Base-by-base conservation (phyloP, 2,329 filamentous ascomycete species). In the Lasiodiplodia theobromae region DNA sequence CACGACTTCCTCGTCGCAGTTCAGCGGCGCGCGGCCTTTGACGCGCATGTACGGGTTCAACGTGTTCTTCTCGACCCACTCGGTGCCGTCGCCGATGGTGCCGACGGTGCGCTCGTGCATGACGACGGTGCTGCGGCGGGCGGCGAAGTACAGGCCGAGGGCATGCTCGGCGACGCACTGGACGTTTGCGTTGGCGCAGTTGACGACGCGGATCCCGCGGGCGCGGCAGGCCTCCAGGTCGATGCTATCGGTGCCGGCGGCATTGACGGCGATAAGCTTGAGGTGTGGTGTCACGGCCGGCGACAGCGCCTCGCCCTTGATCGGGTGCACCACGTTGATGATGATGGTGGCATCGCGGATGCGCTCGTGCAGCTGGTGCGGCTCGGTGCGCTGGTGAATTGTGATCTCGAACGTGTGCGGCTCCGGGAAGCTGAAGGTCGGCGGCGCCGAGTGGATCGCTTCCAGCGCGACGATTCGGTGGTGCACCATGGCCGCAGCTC, bases 111-210 rank as follows among this genome's bases (percentile, higher is more conserved):
- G 65, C 21, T 73, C 66, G 72, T 83, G 77, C 71, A 82, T 73
- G 34, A 75, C 72, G 28, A 82, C 72, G 12, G 84, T 77, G 67
- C 77, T 77, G 67, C 83, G 77, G 63, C 84, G 77, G 7, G 82
- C 74, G 5, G 83, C 82, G 71, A 84, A 84, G 73, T 85, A 85
- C 68, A 86, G 72, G 53, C 80, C 82, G 51, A 86, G 79, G 12
- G 84, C 84, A 77, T 86, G 84, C 72, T 86, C 84, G 37, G 79
- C 79, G 11, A 86, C 84, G 54, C 81, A 75, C 57, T 84, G 80
- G 56, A 84, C 78, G 66, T 85, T 85, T 25, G 83, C 81, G n/a
- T 76, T 78, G 3, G 83, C 82, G 54, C 80, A 82, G 63, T 85
- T 84, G 60, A 78, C 80, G 47, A 86, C 79, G 16, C 78, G 77